Evolutionary conservation across 805 yeast species (phyloP).

Genomic region (Candida tallmaniae): DNA sequence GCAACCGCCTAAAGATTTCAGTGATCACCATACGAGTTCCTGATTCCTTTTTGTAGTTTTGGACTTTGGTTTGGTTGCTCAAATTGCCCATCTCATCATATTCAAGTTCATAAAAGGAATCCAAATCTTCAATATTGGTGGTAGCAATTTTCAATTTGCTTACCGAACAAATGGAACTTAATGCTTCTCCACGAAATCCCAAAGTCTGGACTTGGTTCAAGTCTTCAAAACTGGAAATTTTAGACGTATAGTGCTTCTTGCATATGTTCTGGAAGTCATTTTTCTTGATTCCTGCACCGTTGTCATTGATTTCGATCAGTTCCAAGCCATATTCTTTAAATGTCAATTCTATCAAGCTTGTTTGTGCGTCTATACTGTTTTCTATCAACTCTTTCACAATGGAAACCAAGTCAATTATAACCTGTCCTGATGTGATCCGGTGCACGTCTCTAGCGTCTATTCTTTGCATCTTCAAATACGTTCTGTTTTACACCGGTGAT

Average conservation of each 20-base stretch:
- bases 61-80: constrained; percentile 22
- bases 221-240: constrained; percentile 53
- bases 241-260: constrained; percentile 64
- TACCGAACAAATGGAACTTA: constrained; percentile 63
- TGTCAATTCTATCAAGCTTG: constrained; percentile 61
- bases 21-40: constrained; percentile 68
- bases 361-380: constrained; percentile 77
- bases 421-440: constrained; percentile 88
- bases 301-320: constrained; percentile 61
- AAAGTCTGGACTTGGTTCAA: constrained; percentile 47
- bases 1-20: constrained; percentile 62
- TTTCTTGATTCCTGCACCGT: constrained; percentile 59
- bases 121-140: constrained; percentile 42
- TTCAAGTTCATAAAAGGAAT: constrained; percentile 53
- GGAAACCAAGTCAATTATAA: constrained; percentile 71
- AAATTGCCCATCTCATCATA: constrained; percentile 57
- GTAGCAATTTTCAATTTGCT: constrained; percentile 47
- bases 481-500: too few species aligned
- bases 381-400: constrained; percentile 85
- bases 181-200: constrained; percentile 82
- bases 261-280: constrained; percentile 54
- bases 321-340: constrained; percentile 73
- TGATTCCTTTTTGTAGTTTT: constrained; percentile 36
- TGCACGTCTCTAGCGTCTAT: constrained; percentile 50
- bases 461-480: constrained; percentile 3